A percentile compares a stretch with the other conserved stretches of the same genome.
Conservation (phyloP, 2,329 filamentous ascomycete species). For the Emergomyces pasteurianus region DNA sequence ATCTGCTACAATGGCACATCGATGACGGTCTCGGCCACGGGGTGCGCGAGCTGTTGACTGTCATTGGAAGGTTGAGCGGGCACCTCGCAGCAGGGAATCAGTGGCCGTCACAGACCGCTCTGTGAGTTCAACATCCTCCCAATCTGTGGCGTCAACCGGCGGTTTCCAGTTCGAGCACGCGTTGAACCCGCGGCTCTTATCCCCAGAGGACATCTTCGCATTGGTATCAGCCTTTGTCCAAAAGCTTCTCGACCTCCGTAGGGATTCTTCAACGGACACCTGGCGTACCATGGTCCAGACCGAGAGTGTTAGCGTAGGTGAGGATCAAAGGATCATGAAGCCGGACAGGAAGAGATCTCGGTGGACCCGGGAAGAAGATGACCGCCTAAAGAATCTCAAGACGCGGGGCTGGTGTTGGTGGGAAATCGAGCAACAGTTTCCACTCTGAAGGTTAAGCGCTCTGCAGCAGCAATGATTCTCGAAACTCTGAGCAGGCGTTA, state of each 20-base stretch:
- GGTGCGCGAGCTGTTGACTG: not conserved
- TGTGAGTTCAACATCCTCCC: not conserved
- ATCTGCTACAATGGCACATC: not conserved
- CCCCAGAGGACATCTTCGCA: not conserved
- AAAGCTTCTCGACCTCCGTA: not conserved
- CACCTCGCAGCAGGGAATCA: not conserved
- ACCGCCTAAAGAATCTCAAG: not conserved
- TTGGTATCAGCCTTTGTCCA: not conserved
- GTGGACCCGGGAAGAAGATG: not conserved
- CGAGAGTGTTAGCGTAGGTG: not conserved
- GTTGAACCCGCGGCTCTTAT: not conserved
- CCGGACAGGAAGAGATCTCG: not conserved
- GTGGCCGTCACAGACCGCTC: not conserved
- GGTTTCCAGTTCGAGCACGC: not conserved
- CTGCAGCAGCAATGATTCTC: not conserved
- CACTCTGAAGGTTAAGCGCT: not conserved
- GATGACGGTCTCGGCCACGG: not conserved
- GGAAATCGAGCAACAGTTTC: not conserved
- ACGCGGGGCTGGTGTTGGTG: not conserved
- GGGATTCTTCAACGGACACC: not conserved
- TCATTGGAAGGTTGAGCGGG: not conserved
- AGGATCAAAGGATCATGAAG: not conserved
- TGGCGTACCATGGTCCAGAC: not conserved
- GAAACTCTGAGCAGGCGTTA: not conserved
- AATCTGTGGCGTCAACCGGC: not conserved